Evolutionary conservation across 176 grass and related monocot species (phyloP).

Genomic region (Carex littledalei): DNA sequence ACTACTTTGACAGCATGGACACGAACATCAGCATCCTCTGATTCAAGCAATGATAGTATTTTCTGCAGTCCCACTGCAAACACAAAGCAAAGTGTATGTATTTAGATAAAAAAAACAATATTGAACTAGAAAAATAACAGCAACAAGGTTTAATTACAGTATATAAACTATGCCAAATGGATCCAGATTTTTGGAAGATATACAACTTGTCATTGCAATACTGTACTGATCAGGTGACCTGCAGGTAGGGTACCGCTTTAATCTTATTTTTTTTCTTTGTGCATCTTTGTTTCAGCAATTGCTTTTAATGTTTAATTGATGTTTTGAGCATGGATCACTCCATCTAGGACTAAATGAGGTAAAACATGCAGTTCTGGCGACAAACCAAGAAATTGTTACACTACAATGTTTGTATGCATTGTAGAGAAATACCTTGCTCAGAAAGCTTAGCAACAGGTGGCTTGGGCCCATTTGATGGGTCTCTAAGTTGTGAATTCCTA

Average conservation of each 20-base stretch:
- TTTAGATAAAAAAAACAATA: neutral
- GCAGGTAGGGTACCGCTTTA: neutral
- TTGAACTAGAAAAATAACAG: neutral
- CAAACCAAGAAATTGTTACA: constrained; percentile 7
- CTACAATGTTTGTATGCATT: constrained; percentile 12
- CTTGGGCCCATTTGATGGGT: constrained; percentile 77
- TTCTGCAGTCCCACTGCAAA: constrained; percentile 90
- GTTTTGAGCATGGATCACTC: neutral
- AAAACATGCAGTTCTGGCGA: neutral
- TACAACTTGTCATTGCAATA: neutral
- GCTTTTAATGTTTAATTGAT: neutral
- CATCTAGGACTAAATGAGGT: neutral
- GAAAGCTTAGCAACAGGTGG: constrained; percentile 84
- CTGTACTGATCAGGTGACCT: neutral
- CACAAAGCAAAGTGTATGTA: constrained; percentile 5
- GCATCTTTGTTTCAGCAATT: neutral
- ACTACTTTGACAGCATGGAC: constrained; percentile 99
- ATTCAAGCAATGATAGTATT: constrained; percentile 98
- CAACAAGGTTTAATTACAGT: neutral
- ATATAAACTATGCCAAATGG: neutral
- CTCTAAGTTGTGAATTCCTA: constrained; percentile 66
- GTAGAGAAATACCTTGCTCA: constrained; percentile 70
- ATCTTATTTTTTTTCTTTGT: neutral
- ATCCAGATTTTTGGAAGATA: neutral
- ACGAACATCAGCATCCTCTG: constrained; percentile 93